phyloP scores from a whole-genome alignment of 1,284 basidiomycete species.

The Pisolithus thermaeus region DNA sequence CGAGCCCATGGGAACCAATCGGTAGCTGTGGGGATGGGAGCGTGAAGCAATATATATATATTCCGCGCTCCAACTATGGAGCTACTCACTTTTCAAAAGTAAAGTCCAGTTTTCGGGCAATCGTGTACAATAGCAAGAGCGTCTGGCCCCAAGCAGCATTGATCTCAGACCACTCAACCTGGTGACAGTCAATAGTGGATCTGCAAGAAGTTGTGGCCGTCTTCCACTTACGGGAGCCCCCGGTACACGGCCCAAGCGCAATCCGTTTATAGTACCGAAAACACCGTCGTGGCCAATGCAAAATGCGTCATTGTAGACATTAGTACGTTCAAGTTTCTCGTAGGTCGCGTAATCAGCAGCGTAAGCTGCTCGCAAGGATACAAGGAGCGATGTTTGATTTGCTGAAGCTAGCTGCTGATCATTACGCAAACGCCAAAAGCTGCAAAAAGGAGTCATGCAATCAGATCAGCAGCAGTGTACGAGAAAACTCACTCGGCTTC shows the following conservation, averaged over 20 bases:
- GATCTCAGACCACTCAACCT: slow-evolving; percentile 98
- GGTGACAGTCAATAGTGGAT: slow-evolving; percentile 10
- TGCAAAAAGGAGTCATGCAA: slow-evolving; percentile 28
- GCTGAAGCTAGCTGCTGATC: slow-evolving; percentile 60
- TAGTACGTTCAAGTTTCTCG: slow-evolving; percentile 86
- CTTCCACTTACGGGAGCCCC: slow-evolving; percentile 56
- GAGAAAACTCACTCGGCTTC: slow-evolving; percentile 64
- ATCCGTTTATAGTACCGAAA: slow-evolving; percentile 95
- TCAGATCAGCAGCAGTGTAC: not conserved
- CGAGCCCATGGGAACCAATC: slow-evolving; percentile 87
- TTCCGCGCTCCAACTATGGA: slow-evolving; percentile 4
- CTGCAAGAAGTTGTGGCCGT: slow-evolving; percentile 1
- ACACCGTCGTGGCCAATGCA: slow-evolving; percentile 94
- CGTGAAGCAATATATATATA: slow-evolving; percentile 8
- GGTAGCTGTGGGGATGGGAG: slow-evolving; percentile 52
- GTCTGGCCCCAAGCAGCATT: slow-evolving; percentile 99
- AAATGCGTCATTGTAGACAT: slow-evolving; percentile 98
- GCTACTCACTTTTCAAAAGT: slow-evolving; percentile 70
- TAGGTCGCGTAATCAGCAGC: slow-evolving; percentile 70
- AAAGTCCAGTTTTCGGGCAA: slow-evolving; percentile 85
- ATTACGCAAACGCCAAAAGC: slow-evolving; percentile 83
- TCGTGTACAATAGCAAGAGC: slow-evolving; percentile 84
- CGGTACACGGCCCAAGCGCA: slow-evolving; percentile 84
- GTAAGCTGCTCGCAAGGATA: slow-evolving; percentile 71
- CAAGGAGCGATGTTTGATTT: slow-evolving; percentile 62